Base-by-base conservation (phyloP, 805 yeast species). In the Cyberlindnera euphorbiiphila region DNA sequence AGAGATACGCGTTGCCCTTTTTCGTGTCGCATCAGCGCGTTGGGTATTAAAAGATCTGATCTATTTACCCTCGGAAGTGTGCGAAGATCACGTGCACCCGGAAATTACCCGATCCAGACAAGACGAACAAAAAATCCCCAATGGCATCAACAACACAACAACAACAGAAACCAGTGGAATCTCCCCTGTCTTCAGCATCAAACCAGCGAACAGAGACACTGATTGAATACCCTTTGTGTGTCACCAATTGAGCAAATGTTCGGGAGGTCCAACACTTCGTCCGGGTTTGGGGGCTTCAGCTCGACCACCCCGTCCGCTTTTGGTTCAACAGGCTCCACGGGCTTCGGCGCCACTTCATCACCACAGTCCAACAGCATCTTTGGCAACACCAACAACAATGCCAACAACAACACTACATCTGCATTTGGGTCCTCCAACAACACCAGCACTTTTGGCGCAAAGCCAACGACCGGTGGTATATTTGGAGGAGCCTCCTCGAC, bases 231-330 rank as follows among this genome's bases (percentile, higher is more conserved):
- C n/a, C n/a, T n/a, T n/a, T n/a, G n/a, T n/a, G n/a, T n/a, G n/a
- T n/a, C n/a, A 21, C 18, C 27, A 31, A 31, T 31, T 36, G 25
- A 20, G 24, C 20, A 18, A 19, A 46, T 56, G 53, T 61, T 60
- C 41, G 55, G 60, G 7, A 47, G 54, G 17, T 34, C 56, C 1
- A 49, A 43, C 29, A 39, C 51, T 0, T 42, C 48, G 12, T 54
- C 52, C 20, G 56, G 50, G 20, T 63, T 60, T 49, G 68, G 66
- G 6, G 59, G 57, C 12, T 54, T 53, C 47, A 66, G 69, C 6
- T 41, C 45, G 32, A 57, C 46, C 43, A 46, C 59, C 19, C 52
- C 59, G 29, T 51, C 60, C 13, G 43, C 52, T 2, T 56, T 59
- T 42, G 62, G 62, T 3, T 35, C 49, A 33, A 42, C 46, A 11